These are phyloP conservation scores for Kentomonas sorsogonicus DNA, from an alignment of 208 protist species.

Conservation along the genomic window DNA sequence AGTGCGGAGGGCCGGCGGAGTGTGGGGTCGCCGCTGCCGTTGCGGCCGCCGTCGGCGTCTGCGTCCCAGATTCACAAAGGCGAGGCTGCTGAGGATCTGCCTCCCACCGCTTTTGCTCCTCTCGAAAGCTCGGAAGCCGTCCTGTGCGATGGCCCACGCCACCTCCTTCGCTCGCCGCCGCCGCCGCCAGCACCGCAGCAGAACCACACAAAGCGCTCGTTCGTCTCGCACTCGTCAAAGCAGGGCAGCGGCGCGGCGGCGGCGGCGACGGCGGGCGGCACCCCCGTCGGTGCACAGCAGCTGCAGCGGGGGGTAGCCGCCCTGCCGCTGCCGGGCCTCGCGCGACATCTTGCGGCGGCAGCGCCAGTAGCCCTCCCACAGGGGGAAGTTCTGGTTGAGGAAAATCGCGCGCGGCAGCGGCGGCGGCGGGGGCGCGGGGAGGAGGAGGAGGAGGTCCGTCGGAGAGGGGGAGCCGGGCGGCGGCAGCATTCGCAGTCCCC, in stretches of 20 bases:
- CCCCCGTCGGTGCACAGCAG: no score
- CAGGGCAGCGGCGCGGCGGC: constrained; percentile 28
- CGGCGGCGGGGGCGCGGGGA: constrained; percentile 7
- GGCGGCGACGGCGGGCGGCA: constrained; percentile 23
- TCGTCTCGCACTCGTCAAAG: constrained; percentile 60
- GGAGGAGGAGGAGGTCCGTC: no score
- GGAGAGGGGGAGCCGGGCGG: no score
- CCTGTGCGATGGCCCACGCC: constrained; percentile 44
- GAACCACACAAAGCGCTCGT: constrained; percentile 60
- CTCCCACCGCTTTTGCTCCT: no score
- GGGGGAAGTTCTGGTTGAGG: constrained; percentile 48
- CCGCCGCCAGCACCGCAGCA: constrained; percentile 31
- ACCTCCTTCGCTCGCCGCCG: no score
- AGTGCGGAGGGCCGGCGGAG: neutral
- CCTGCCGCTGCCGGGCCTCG: constrained; percentile 18
- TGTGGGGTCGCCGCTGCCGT: constrained; percentile 9
- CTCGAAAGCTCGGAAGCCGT: constrained; percentile 28
- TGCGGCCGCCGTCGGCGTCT: no score
- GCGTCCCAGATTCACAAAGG: no score
- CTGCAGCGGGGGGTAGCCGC: constrained; percentile 29
- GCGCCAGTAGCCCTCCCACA: constrained; percentile 65
- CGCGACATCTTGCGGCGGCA: constrained; percentile 37
- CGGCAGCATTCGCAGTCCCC: no score
- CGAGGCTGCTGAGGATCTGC: no score
- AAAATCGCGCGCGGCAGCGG: constrained; percentile 15